Evolutionary conservation across 495 filamentous ascomycete species (phyloP), one percentile per base, ranked within the genome.

Genomic region (Penicillium salamii): DNA sequence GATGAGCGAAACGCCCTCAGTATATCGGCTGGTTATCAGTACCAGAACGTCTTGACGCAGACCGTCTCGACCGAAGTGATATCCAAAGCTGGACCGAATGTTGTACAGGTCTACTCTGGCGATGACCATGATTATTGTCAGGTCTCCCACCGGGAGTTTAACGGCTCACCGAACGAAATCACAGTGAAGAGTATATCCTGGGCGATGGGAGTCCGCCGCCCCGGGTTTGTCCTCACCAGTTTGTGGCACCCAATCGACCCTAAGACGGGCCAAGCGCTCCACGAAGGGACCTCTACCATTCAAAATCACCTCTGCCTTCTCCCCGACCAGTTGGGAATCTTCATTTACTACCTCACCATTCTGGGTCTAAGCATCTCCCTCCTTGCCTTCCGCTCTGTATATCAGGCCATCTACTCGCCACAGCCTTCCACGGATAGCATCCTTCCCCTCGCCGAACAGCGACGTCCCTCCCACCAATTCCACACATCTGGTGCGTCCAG

Each of bases 81-180:
- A 20, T 77, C 84, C 17, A 84, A 82, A 41, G 76, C 90, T 23
- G 89, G 90, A 15, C 83, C 90, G 39, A 83, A 96, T 14, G 49
- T 77, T 7, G 55, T 70, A 12, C 84, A 91, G 42, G 85, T 89
- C 33, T 97, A 97, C 63, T 95, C 90, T 1, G 95, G 95, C 2
- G 95, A 99, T 58, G 95, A 99, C 66, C 95, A 99, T 68, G 95
- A 99, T 67, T 96, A 97, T 70, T 99, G 95, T 68, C 91, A 96
- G 46, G 68, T 97, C 19, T 69, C 79, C 2, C 95, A 99, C 62
- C 75, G 74, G 9, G 77, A 84, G 39, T 87, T 82, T 49, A 80
- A 75, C 8, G 80, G 78, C 34, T 80, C 80, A 0, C 85, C 92
- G 1, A 80, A 76, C 20, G 95, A 99, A 58, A 91, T 97, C 54